A percentile compares a stretch with the other conserved stretches of the same genome.
Conservation (phyloP, 1,284 basidiomycete species). For the Cutaneotrichosporon sp. region DNA sequence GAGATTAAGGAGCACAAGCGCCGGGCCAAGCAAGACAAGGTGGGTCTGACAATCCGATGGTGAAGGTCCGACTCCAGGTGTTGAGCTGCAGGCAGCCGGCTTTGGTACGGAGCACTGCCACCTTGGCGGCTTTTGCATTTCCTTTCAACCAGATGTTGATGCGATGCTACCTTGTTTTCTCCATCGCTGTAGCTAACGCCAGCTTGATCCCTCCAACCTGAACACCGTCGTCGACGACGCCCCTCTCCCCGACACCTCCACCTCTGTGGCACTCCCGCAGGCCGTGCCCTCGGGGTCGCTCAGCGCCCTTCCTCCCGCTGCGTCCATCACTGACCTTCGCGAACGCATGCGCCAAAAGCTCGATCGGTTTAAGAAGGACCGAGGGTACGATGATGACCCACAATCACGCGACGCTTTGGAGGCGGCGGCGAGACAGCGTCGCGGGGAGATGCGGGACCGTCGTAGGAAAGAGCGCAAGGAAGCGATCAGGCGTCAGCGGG, state of each 20-base stretch:
- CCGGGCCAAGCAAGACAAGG: constrained; percentile 79
- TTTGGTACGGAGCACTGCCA: too few species aligned
- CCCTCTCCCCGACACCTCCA: constrained; percentile 29
- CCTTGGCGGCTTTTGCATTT: too few species aligned
- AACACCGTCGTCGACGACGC: constrained; percentile 32
- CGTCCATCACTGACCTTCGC: constrained; percentile 65
- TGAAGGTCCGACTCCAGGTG: neutral
- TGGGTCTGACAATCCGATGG: too few species aligned
- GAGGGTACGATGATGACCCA: constrained; percentile 46
- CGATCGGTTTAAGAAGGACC: constrained; percentile 57
- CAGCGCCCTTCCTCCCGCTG: constrained; percentile 63
- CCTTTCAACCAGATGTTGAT: too few species aligned
- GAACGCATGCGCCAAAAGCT: constrained; percentile 75
- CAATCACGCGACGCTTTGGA: constrained; percentile 67
- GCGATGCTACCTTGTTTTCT: too few species aligned
- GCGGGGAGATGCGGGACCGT: constrained; percentile 74
- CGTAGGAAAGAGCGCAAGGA: constrained; percentile 77
- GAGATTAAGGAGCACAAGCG: constrained; percentile 79
- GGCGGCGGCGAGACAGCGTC: constrained; percentile 67
- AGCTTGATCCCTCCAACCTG: constrained; percentile 84
- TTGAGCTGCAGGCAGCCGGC: neutral
- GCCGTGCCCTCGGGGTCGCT: constrained; percentile 14
- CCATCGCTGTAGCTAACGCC: constrained; percentile 7
- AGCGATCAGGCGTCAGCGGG: constrained; percentile 60
- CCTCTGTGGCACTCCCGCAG: constrained; percentile 15